Base-by-base conservation (phyloP, 768 basidiomycete species). In the Kockovaella imperatae region DNA sequence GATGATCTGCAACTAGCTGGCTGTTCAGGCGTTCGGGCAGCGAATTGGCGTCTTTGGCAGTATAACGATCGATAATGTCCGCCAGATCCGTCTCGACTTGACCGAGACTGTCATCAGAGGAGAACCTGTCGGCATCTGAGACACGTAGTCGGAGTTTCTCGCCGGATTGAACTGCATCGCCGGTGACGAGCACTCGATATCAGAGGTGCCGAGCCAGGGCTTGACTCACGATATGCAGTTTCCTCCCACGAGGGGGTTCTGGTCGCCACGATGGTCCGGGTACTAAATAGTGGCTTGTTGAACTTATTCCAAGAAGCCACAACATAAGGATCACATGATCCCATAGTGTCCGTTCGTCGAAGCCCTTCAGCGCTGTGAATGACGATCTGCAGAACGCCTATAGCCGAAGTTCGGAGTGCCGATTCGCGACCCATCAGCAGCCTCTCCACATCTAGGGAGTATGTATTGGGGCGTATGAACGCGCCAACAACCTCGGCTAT, bases 181-280 rank as follows among this genome's bases (percentile, higher is more conserved):
- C 47, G 0, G 58, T 42, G 18, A 71, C 52, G 2, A 71, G 62
- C 18, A 72, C 65, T 69, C 24, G 11, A 29, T n/a, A 28, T 39
- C 8, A 52, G 47, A 31, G 8, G 35, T 48, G 24, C 4, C 7
- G 5, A 20, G 35, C 21, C 25, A 26, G 26, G 8, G 18, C 13
- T 10, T 24, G n/a, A 47, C 60, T 51, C 23, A 67, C 64, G 49
- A 45, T 62, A 70, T 1, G 68, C 68, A 17, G 64, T 55, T 48
- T 73, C 72, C 28, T 71, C 70, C 72, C 72, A 73, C 2, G 56
- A 28, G 1, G 72, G 72, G 40, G 67, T 51, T 18, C 58, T 60
- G 8, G 56, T 61, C 23, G 64, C 53, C 42, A 64, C 53, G 30
- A 73, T 61, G 2, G 70, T 69, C n/a, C 72, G 43, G 2, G 70